Conservation (phyloP, 2,329 filamentous ascomycete genomes). For the Cercospora janseana region DNA sequence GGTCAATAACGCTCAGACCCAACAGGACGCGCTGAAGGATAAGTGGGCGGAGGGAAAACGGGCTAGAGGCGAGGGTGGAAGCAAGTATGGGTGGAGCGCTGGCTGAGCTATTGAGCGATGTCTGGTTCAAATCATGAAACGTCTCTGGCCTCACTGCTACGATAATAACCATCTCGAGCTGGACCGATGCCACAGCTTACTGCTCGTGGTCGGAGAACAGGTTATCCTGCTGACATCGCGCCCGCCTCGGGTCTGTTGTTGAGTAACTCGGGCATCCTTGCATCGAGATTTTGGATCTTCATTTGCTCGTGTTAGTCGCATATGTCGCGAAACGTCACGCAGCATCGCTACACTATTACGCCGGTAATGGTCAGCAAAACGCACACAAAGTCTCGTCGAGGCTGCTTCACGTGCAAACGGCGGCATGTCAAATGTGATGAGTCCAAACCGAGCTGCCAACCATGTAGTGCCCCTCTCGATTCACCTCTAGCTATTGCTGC, state of each 20-base stretch:
- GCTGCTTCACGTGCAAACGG: constrained; percentile 28
- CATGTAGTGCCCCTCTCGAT: constrained; percentile 12
- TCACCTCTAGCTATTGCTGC: background rate
- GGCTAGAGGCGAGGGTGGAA: constrained; percentile 66
- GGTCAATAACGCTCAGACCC: constrained; percentile 75
- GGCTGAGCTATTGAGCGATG: too few relatives aligned
- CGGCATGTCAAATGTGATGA: constrained; percentile 27
- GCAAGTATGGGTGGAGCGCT: constrained; percentile 28
- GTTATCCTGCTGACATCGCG: too few relatives aligned
- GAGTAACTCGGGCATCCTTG: too few relatives aligned
- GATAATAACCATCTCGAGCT: too few relatives aligned
- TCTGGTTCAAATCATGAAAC: too few relatives aligned
- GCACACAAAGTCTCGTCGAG: constrained; percentile 27
- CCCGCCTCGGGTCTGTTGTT: too few relatives aligned
- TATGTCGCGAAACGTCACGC: constrained; percentile 3
- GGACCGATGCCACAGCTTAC: too few relatives aligned
- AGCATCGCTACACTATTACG: background rate
- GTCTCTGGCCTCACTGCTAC: too few relatives aligned
- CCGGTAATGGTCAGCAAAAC: constrained; percentile 18
- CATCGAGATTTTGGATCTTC: too few relatives aligned
- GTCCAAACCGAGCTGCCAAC: constrained; percentile 5
- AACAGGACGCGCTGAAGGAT: constrained; percentile 86
- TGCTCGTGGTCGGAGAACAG: too few relatives aligned
- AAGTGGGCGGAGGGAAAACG: constrained; percentile 79
- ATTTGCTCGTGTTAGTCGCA: background rate